These are phyloP conservation scores for Gaeumannomyces tritici DNA, from an alignment of 2,329 filamentous ascomycete species.

Conservation along the genomic window DNA sequence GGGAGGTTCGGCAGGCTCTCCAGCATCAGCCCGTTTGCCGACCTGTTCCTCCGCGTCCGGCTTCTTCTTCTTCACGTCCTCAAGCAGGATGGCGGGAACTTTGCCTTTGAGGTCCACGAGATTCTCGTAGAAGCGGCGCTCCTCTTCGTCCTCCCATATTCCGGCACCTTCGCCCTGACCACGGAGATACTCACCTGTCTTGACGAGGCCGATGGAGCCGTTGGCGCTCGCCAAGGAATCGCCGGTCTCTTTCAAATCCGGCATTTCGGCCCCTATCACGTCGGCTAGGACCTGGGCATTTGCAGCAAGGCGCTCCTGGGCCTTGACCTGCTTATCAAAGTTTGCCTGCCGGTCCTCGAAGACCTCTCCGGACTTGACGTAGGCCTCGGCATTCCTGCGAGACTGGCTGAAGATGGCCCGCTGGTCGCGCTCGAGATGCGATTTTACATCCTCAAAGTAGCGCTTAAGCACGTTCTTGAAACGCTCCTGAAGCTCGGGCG, in stretches of 20 bases:
- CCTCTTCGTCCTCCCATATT: conserved; percentile 98
- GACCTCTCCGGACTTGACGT: conserved; percentile 96
- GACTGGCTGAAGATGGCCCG: conserved; percentile 80
- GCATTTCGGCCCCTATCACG: conserved; percentile 83
- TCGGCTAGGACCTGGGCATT: conserved; percentile 91
- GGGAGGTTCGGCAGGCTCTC: conserved; percentile 35
- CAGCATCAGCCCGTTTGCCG: conserved; percentile 60
- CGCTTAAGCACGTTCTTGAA: conserved; percentile 78
- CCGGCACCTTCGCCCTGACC: conserved; percentile 84
- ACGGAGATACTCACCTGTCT: conserved; percentile 84
- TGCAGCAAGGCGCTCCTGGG: conserved; percentile 78
- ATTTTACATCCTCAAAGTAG: conserved; percentile 90
- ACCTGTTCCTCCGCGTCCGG: conserved; percentile 69
- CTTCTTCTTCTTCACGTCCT: conserved; percentile 94
- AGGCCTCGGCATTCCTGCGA: conserved; percentile 92
- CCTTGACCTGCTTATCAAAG: conserved; percentile 88
- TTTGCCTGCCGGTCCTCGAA: conserved; percentile 96
- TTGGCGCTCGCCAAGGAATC: conserved; percentile 55
- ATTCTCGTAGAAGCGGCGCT: conserved; percentile 96
- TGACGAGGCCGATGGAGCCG: conserved; percentile 83
- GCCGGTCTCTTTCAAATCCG: conserved; percentile 78
- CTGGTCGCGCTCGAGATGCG: conserved; percentile 82
- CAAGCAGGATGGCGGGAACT: conserved; percentile 84
- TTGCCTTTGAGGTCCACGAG: conserved; percentile 91
- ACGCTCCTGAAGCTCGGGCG: conserved; percentile 69